A percentile compares a stretch with the other conserved stretches of the same genome.
These are phyloP conservation scores for Sedum album DNA, from an alignment of 164 flowering plant species.

Conservation along the genomic window DNA sequence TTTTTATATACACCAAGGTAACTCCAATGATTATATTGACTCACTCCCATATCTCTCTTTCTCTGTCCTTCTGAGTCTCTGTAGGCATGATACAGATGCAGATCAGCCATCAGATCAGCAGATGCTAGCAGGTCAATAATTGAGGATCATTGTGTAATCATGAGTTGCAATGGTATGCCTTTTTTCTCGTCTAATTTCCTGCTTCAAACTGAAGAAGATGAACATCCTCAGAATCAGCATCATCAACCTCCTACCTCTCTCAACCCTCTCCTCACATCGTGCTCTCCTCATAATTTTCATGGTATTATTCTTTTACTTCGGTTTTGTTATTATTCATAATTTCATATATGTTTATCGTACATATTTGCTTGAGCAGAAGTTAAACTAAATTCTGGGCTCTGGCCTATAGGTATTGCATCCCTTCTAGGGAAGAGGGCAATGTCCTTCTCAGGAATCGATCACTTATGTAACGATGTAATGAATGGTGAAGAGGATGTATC, in stretches of 20 bases:
- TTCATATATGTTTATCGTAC: too few species aligned
- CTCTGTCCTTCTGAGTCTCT: neutral
- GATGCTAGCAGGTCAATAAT: neutral
- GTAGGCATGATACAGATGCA: neutral
- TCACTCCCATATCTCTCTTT: neutral
- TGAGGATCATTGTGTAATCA: slow-evolving; percentile 4
- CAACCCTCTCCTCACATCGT: slow-evolving; percentile 37
- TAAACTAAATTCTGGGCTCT: neutral
- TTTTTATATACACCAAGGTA: neutral
- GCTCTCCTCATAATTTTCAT: slow-evolving; percentile 65
- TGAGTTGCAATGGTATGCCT: slow-evolving; percentile 56
- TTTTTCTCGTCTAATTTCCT: slow-evolving; percentile 86
- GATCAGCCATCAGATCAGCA: neutral
- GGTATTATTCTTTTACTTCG: slow-evolving; percentile 23
- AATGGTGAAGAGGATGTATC: slow-evolving; percentile 34
- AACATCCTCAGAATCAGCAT: neutral
- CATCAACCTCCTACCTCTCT: slow-evolving; percentile 12
- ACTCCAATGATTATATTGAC: neutral
- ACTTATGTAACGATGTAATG: neutral
- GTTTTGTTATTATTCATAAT: too few species aligned
- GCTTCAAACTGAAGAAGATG: slow-evolving; percentile 34
- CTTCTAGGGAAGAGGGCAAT: slow-evolving; percentile 40
- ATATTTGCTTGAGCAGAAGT: neutral
- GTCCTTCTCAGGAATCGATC: slow-evolving; percentile 13
- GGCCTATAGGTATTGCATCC: slow-evolving; percentile 27